Evolutionary conservation across 2,329 filamentous ascomycete species (phyloP).

Genomic region (Lachnellula arida): DNA sequence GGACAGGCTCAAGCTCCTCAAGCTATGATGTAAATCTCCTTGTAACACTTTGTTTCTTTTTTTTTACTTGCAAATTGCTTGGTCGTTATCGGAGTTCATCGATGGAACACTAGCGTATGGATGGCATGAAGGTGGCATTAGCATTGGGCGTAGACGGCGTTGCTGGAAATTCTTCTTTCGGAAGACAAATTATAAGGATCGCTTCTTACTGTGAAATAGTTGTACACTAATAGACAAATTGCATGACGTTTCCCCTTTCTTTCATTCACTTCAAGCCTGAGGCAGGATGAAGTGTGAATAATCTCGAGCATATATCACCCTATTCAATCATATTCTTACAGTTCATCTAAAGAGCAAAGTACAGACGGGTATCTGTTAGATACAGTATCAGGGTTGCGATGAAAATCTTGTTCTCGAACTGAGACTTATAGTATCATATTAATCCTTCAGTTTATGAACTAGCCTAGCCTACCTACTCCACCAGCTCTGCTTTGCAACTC

Average conservation of each 20-base stretch:
- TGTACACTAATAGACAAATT: slow-evolving; percentile 1
- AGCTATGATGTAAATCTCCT: slow-evolving; percentile 14
- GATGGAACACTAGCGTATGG: not conserved
- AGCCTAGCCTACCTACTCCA: too few species aligned
- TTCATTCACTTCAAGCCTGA: not conserved
- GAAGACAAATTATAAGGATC: not conserved
- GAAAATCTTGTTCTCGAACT: too few species aligned
- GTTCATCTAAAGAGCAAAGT: too few species aligned
- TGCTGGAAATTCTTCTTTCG: not conserved
- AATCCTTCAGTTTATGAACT: too few species aligned
- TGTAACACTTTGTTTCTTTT: not conserved
- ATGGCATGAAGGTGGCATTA: not conserved
- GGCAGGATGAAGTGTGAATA: not conserved
- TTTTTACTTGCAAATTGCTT: not conserved
- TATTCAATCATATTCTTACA: too few species aligned
- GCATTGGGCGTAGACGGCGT: slow-evolving; percentile 3
- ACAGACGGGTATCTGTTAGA: too few species aligned
- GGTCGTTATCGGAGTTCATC: slow-evolving; percentile 1
- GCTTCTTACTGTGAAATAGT: not conserved
- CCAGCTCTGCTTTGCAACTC: too few species aligned
- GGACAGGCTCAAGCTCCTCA: slow-evolving; percentile 12
- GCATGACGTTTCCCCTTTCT: not conserved
- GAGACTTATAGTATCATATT: too few species aligned
- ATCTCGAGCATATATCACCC: not conserved
- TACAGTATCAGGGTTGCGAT: too few species aligned